Conservation (phyloP, 495 filamentous ascomycete genomes). For the Aspergillus biplanus region DNA sequence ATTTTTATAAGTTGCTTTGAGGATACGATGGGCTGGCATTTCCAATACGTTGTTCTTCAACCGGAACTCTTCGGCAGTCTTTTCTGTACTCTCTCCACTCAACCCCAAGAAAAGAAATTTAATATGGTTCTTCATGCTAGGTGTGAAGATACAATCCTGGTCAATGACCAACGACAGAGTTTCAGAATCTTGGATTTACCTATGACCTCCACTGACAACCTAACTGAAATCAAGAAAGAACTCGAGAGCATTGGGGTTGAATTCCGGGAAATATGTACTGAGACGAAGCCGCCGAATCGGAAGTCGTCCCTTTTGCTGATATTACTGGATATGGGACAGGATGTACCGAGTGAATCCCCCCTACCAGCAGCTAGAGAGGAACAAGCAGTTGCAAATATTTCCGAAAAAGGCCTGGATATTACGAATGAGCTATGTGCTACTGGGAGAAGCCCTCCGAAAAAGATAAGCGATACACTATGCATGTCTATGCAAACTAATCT, state of each 20-base stretch:
- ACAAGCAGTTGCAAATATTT: background rate
- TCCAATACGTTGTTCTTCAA: conserved; percentile 20
- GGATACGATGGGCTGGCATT: background rate
- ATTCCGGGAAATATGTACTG: background rate
- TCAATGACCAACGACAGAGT: conserved; percentile 14
- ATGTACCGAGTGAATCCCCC: conserved; percentile 12
- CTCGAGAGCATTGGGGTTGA: conserved; percentile 1
- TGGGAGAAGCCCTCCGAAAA: background rate
- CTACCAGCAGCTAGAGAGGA: background rate
- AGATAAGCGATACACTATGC: background rate
- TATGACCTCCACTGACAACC: conserved; percentile 16
- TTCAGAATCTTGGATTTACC: conserved; percentile 1
- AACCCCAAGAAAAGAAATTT: background rate
- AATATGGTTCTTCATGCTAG: conserved; percentile 8
- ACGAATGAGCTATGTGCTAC: background rate
- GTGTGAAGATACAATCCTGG: background rate
- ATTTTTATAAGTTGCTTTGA: conserved; percentile 16
- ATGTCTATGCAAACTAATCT: too few species aligned
- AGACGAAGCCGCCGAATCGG: background rate
- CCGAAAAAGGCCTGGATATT: background rate
- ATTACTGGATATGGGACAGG: conserved; percentile 20
- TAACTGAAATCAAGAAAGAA: conserved; percentile 9
- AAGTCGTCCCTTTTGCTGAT: conserved; percentile 20
- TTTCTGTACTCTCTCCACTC: background rate
- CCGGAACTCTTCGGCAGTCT: background rate